Evolutionary conservation across 192 early-diverging fungal genomes (phyloP).

Genomic region (Linnemannia elongata): DNA sequence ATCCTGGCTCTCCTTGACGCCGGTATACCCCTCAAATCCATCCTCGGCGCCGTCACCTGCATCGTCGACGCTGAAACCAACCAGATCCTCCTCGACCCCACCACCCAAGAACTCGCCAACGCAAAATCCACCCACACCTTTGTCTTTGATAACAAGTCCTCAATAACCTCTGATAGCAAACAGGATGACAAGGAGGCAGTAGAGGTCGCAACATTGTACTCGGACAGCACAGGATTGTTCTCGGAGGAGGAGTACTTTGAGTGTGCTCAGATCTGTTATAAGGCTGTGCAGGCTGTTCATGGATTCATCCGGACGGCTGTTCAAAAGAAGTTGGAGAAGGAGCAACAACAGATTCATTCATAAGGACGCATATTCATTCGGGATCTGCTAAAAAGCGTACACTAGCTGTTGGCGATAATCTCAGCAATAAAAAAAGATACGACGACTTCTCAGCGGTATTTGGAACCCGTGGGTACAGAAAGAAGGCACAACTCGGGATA

Average conservation of each 20-base stretch:
- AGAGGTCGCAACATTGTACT: slow-evolving; percentile 60
- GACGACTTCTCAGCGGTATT: too few species aligned
- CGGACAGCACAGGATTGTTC: slow-evolving; percentile 83
- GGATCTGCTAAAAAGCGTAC: not conserved
- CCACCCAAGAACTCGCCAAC: slow-evolving; percentile 73
- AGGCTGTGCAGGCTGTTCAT: slow-evolving; percentile 57
- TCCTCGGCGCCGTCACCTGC: slow-evolving; percentile 79
- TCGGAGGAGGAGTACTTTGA: slow-evolving; percentile 68
- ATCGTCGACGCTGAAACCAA: slow-evolving; percentile 70
- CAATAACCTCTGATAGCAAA: slow-evolving; percentile 16
- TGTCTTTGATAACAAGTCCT: slow-evolving; percentile 77
- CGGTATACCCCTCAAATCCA: slow-evolving; percentile 82
- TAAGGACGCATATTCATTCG: slow-evolving; percentile 5
- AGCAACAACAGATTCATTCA: slow-evolving; percentile 60
- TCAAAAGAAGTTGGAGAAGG: slow-evolving; percentile 69
- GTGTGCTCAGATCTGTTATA: slow-evolving; percentile 43
- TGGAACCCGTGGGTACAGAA: too few species aligned
- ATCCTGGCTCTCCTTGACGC: slow-evolving; percentile 91
- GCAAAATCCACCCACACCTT: slow-evolving; percentile 87
- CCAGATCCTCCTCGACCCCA: slow-evolving; percentile 84
- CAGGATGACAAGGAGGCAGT: not conserved
- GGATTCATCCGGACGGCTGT: slow-evolving; percentile 79
- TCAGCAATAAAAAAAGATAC: not conserved
- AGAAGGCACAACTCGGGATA: too few species aligned
- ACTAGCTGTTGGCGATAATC: not conserved